A percentile compares a stretch with the other conserved stretches of the same genome.
phyloP scores from a whole-genome alignment of 2,329 filamentous ascomycete genomes.

The Cercospora berteroae region DNA sequence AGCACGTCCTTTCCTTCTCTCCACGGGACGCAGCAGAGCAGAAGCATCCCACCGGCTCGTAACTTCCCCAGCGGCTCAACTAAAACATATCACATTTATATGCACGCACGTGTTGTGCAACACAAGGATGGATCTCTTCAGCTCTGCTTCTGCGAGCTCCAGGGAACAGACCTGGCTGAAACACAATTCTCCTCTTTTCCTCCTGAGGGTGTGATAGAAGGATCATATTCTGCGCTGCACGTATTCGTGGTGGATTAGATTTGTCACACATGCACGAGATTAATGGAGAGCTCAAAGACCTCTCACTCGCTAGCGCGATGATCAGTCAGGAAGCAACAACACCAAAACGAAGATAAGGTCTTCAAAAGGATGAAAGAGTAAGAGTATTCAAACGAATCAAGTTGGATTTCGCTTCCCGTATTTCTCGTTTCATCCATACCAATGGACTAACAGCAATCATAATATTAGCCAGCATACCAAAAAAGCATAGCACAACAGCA shows the following conservation, averaged over 20 bases:
- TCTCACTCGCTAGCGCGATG: background rate
- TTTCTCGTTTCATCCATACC: background rate
- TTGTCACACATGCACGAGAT: background rate
- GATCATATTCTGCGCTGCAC: background rate
- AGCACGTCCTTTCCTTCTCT: background rate
- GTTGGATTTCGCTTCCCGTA: background rate
- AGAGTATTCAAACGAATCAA: background rate
- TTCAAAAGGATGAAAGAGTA: background rate
- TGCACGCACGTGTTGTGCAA: background rate
- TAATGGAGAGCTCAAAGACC: background rate
- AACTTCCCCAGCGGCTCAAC: background rate
- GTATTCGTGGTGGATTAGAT: background rate
- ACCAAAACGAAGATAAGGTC: background rate
- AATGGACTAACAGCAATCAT: background rate
- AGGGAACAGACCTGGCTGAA: background rate
- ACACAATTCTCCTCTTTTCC: background rate
- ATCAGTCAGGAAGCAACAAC: background rate
- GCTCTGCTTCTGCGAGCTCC: background rate
- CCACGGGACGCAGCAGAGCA: background rate
- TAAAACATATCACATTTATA: background rate
- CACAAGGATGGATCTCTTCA: background rate
- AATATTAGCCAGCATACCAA: background rate
- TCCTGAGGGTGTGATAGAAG: background rate
- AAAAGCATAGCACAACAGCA: background rate
- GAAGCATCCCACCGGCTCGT: background rate